Conservation (phyloP, 2,329 filamentous ascomycete species). For the Pseudogymnoascus sp. region DNA sequence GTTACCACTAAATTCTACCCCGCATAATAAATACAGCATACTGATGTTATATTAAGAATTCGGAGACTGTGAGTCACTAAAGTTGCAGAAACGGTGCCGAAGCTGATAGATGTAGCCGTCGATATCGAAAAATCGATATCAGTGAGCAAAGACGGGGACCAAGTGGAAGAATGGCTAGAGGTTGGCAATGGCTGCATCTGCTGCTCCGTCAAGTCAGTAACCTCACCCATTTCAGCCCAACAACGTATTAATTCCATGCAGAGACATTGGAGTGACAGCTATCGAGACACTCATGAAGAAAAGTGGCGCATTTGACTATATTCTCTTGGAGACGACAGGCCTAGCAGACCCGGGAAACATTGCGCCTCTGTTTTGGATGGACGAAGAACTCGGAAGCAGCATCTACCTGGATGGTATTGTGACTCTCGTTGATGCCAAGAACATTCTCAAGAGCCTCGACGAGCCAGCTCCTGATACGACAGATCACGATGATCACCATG, state of each 20-base stretch:
- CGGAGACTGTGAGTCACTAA: slow-evolving; percentile 57
- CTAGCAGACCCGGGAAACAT: slow-evolving; percentile 93
- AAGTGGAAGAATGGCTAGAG: slow-evolving; percentile 90
- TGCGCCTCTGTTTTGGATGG: slow-evolving; percentile 94
- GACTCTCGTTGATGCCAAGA: slow-evolving; percentile 90
- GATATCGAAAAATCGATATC: slow-evolving; percentile 96
- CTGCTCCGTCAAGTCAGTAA: slow-evolving; percentile 79
- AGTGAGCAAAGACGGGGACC: slow-evolving; percentile 72
- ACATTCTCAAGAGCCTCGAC: slow-evolving; percentile 74
- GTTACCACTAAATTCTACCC: not conserved
- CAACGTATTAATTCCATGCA: slow-evolving; percentile 28
- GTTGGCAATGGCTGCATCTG: slow-evolving; percentile 96
- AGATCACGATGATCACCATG: slow-evolving; percentile 43
- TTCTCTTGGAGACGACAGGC: slow-evolving; percentile 91
- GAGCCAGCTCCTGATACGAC: slow-evolving; percentile 51
- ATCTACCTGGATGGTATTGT: slow-evolving; percentile 97
- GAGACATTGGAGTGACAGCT: slow-evolving; percentile 85
- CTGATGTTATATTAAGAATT: slow-evolving; percentile 49
- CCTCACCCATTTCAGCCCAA: not conserved
- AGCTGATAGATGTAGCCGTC: slow-evolving; percentile 42
- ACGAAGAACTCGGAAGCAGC: slow-evolving; percentile 86
- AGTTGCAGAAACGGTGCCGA: not conserved
- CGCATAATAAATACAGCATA: not conserved
- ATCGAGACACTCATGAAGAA: slow-evolving; percentile 95
- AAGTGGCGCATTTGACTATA: slow-evolving; percentile 92